Evolutionary conservation across 2,329 filamentous ascomycete species (phyloP), one percentile per base, ranked within the genome.

Genomic region (Coleophoma cylindrospora): DNA sequence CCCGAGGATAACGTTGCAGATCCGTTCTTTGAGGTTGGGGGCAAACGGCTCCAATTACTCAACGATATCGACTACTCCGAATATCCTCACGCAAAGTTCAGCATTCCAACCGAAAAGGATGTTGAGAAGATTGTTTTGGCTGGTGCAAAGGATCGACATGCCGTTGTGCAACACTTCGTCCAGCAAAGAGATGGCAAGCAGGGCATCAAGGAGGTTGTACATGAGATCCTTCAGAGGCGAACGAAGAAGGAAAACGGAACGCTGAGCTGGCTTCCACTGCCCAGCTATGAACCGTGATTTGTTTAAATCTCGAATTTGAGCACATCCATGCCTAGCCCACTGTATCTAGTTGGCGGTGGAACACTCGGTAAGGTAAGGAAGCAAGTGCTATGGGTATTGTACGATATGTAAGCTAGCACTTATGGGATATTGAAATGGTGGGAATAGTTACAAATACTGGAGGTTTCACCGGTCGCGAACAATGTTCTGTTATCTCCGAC

Each of bases 31-130:
- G 59, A 71, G 38, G 70, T 76, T 22, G 65, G 70, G 37, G 68
- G 75, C 14, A 61, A 52, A 41, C 66, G 71, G 48, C 70, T 96
- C 41, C 57, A 74, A 43, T 74, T 96, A 48, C 73, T 91, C 51
- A 83, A 74, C 51, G 64, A 75, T 48, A 68, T 72, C 12, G 78
- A 87, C 58, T 97, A 86, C 70, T 66, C 63, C 5, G 72, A 85
- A 51, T 96, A 96, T 68, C 92, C 91, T 1, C 81, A 89, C 66
- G 68, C 70, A 12, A 72, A 70, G 60, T 82, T 91, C 43, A 54
- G 57, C 32, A 73, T 96, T 53, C 94, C 92, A 5, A 77, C 74
- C 2, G 91, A 97, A 70, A 59, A 61, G 37, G 78, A 87, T 47
- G 71, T 87, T 13, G 64, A 72, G 63, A 50, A 60, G 10, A 48